phyloP scores from a whole-genome alignment of 306 rosid genomes.

The Urtica urens region DNA sequence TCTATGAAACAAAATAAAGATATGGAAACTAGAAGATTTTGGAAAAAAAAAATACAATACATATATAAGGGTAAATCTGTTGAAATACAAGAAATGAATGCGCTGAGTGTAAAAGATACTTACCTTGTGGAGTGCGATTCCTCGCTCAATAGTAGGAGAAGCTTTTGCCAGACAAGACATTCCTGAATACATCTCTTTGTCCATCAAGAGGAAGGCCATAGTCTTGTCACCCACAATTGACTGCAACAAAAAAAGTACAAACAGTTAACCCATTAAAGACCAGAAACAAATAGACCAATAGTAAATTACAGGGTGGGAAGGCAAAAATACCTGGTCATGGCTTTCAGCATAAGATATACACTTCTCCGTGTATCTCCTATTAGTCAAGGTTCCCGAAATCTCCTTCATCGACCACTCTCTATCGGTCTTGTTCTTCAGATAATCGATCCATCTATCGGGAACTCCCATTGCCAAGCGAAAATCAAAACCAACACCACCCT shows the following conservation, averaged over 20 bases:
- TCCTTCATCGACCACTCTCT: conserved; percentile 77
- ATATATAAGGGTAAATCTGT: not conserved
- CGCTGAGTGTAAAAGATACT: conserved; percentile 5
- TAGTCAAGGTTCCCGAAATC: conserved; percentile 63
- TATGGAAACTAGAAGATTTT: conserved; percentile 16
- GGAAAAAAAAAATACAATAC: conserved; percentile 1
- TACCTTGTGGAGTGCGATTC: conserved; percentile 95
- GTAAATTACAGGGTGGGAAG: not conserved
- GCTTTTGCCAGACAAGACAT: conserved; percentile 79
- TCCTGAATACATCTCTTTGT: conserved; percentile 84
- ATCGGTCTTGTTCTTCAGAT: conserved; percentile 73
- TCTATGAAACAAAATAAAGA: conserved; percentile 37
- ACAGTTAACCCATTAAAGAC: not conserved
- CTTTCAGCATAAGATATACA: conserved; percentile 92
- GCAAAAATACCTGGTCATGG: conserved; percentile 75
- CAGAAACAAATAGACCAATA: not conserved
- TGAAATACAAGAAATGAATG: not conserved
- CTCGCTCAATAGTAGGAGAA: conserved; percentile 69
- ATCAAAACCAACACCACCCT: conserved; percentile 80
- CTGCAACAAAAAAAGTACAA: conserved; percentile 25
- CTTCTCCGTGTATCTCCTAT: conserved; percentile 87
- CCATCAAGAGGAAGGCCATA: conserved; percentile 71
- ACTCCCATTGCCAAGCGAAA: conserved; percentile 89
- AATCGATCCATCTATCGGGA: conserved; percentile 94
- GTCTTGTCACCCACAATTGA: conserved; percentile 96